Percentiles rank a stretch among this genome's conserved stretches.
Evolutionary conservation across 140 eudicot species (phyloP).

Genomic region (Erigeron philadelphicus): DNA sequence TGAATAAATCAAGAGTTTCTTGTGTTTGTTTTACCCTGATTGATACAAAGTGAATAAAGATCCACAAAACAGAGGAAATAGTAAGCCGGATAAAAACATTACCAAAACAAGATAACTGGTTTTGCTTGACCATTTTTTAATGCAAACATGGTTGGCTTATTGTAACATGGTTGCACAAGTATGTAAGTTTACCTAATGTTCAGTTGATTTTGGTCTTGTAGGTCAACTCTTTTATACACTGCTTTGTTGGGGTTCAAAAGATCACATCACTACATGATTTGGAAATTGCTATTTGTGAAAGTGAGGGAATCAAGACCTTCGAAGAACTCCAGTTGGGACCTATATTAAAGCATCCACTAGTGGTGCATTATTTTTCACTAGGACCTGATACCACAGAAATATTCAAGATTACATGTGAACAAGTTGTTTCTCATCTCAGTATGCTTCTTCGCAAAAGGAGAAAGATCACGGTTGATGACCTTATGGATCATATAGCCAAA

Average conservation of each 20-base stretch:
- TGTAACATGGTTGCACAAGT: background rate
- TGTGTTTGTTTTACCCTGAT: background rate
- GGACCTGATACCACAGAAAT: slow-evolving; percentile 46
- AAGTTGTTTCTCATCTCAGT: slow-evolving; percentile 42
- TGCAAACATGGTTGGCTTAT: background rate
- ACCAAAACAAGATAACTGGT: too few relatives aligned
- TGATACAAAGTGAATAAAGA: background rate
- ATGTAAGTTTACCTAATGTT: background rate
- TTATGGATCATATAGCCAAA: slow-evolving; percentile 53
- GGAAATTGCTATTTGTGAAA: slow-evolving; percentile 62
- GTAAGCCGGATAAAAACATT: too few relatives aligned
- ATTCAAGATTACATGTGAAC: slow-evolving; percentile 46
- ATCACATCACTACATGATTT: slow-evolving; percentile 62
- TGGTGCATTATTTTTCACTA: slow-evolving; percentile 53
- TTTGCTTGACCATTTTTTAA: too few relatives aligned
- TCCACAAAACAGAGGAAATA: background rate
- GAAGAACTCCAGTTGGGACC: slow-evolving; percentile 87
- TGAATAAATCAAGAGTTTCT: background rate
- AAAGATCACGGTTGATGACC: slow-evolving; percentile 37
- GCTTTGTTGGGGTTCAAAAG: slow-evolving; percentile 69
- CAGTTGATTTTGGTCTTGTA: slow-evolving; percentile 12
- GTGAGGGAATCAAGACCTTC: slow-evolving; percentile 52
- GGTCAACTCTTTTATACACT: slow-evolving; percentile 71
- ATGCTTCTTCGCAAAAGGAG: slow-evolving; percentile 24
- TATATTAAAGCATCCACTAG: slow-evolving; percentile 59